Percentiles rank a stretch among this genome's conserved stretches.
Evolutionary conservation across 2,329 filamentous ascomycete species (phyloP).

Genomic region (Colletotrichum horii): DNA sequence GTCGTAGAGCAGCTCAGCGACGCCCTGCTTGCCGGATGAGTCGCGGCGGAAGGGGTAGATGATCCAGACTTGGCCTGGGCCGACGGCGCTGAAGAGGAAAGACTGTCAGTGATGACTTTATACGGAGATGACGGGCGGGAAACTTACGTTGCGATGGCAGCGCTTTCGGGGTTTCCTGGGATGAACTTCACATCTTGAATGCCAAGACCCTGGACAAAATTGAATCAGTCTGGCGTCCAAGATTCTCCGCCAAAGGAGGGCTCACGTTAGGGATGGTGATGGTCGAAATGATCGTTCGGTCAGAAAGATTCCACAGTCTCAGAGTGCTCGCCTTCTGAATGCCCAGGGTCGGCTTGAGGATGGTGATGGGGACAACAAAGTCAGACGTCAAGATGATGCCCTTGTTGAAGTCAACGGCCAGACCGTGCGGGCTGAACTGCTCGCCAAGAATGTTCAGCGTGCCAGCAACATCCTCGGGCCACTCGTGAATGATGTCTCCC

Average conservation of each 20-base stretch:
- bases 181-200: background rate
- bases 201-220: background rate
- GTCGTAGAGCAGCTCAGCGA: slow-evolving; percentile 62
- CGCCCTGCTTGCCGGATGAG: slow-evolving; percentile 59
- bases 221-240: background rate
- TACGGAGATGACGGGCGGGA: accelerated
- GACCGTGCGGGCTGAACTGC: slow-evolving; percentile 67
- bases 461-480: slow-evolving; percentile 60
- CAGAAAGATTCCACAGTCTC: background rate
- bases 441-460: slow-evolving; percentile 62
- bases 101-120: background rate
- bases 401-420: slow-evolving; percentile 61
- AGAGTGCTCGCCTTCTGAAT: slow-evolving; percentile 59
- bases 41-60: slow-evolving; percentile 67
- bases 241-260: background rate
- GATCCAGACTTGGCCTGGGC: slow-evolving; percentile 66
- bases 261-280: background rate
- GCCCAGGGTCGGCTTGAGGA: slow-evolving; percentile 62
- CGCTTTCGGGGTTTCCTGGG: background rate
- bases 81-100: slow-evolving; percentile 52
- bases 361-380: slow-evolving; percentile 66
- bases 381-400: slow-evolving; percentile 66
- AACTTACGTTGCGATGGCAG: background rate
- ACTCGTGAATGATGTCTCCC: slow-evolving; percentile 67
- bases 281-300: background rate